Evolutionary conservation across 2,329 filamentous ascomycete species (phyloP).

Genomic region (Lasiodiplodia theobromae): DNA sequence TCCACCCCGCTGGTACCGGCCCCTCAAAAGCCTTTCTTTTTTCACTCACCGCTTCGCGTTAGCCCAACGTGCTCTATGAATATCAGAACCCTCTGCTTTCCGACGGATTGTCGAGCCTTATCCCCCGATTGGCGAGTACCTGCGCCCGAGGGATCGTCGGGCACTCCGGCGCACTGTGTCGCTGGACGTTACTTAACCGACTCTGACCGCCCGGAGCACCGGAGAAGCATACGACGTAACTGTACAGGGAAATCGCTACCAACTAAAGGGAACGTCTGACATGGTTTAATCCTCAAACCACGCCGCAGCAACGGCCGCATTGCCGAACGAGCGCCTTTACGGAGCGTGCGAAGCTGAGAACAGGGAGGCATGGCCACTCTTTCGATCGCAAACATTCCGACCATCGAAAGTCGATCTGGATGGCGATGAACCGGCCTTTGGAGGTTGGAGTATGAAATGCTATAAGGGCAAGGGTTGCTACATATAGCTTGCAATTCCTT

Average conservation of each 20-base stretch:
- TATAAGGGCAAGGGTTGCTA: neutral
- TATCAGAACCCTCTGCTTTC: neutral
- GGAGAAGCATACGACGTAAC: neutral
- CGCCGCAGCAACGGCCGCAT: neutral
- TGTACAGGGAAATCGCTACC: neutral
- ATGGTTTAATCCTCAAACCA: neutral
- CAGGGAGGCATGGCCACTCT: neutral
- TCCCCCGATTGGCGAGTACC: neutral
- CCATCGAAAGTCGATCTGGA: neutral
- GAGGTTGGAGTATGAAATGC: neutral
- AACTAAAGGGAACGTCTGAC: neutral
- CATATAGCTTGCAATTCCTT: neutral
- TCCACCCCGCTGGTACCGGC: neutral
- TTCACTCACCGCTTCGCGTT: constrained; percentile 1
- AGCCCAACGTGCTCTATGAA: neutral
- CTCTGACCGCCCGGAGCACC: neutral
- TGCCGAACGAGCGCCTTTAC: neutral
- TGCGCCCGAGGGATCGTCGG: neutral
- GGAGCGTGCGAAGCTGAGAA: neutral
- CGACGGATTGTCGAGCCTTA: neutral
- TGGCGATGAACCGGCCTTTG: neutral
- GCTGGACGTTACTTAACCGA: neutral
- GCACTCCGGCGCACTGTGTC: neutral
- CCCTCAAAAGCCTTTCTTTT: neutral
- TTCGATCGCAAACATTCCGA: neutral